Base-by-base conservation (phyloP, 2,329 filamentous ascomycete genomes). In the Ceratocystiopsis brevicomis region DNA sequence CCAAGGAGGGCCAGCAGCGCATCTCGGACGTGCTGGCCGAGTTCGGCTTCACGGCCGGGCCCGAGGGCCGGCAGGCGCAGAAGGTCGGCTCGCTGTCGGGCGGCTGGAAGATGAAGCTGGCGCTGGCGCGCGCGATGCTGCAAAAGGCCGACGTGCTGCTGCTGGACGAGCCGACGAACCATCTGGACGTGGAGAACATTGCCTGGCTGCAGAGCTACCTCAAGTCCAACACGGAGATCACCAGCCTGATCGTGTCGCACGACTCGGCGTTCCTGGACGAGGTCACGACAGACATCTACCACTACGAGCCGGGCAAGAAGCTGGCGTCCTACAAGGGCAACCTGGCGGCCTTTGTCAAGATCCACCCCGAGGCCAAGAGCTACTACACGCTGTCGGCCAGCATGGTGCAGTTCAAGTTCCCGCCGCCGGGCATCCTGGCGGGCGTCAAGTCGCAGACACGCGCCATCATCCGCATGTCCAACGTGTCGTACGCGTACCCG, bases 101-200 rank as follows among this genome's bases (percentile, higher is more conserved):
- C 64, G 90, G 90, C 58, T 98, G 90, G 90, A 96, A 96, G 74
- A 98, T 98, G 90, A 98, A 98, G 76, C 68, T 98, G 48, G 90
- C 90, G 51, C 65, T 98, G 60, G 90, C 90, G 42, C 77, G 90
- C 55, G 90, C 90, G 50, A 96, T 98, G 87, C 72, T 98, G 55
- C 83, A 90, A 70, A 82, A 79, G 57, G 88, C 90, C n/a, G 90
- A 98, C 59, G 87, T 98, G 41, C 73, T 98, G 46, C 70, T 98
- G 42, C 76, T 98, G 45, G 90, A 98, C 71, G 90, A 98, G 73
- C 90, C 90, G 61, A 98, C 90, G 54, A 98, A 98, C 68, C 90
- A 98, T 64, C 69, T 98, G 59, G 90, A 98, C 60, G 87, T 96
- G 54, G 78, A 78, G 56, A 96, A 96, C 61, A 86, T 98, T 53